A percentile compares a stretch with the other conserved stretches of the same genome.
phyloP scores from a whole-genome alignment of 2,329 filamentous ascomycete species.

The Clonostachys rosea region DNA sequence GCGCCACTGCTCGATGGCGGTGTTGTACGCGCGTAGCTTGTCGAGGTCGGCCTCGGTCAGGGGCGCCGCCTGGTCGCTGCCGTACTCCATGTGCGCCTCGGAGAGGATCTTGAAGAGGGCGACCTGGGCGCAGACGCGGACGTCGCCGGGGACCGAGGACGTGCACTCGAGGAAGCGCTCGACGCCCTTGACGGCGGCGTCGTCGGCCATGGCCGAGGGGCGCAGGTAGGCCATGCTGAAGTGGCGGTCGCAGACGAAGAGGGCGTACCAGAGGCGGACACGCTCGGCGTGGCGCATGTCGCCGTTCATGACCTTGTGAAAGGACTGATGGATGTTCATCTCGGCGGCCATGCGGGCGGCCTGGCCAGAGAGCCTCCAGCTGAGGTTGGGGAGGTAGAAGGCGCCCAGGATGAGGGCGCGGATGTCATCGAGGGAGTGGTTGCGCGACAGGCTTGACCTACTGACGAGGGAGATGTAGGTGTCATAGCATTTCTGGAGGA shows the following conservation, averaged over 20 bases:
- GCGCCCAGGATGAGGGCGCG: constrained; percentile 56
- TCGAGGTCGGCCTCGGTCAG: constrained; percentile 3
- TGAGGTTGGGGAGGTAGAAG: constrained; percentile 59
- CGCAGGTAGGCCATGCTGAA: constrained; percentile 23
- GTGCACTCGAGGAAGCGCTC: constrained; percentile 16
- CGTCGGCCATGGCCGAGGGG: constrained; percentile 16
- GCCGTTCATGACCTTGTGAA: constrained; percentile 38
- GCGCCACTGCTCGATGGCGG: constrained; percentile 7
- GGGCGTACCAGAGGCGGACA: constrained; percentile 52
- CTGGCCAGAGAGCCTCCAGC: constrained; percentile 56
- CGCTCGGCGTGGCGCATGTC: constrained; percentile 44
- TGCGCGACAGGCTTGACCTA: constrained; percentile 51
- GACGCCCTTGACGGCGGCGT: constrained; percentile 11
- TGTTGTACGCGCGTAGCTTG: constrained; percentile 5
- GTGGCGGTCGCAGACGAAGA: constrained; percentile 23
- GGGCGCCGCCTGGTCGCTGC: constrained; percentile 6
- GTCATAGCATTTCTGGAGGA: constrained; percentile 36
- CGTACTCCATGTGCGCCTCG: constrained; percentile 5
- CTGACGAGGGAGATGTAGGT: constrained; percentile 54
- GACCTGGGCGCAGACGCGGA: constrained; percentile 5
- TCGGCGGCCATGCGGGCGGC: constrained; percentile 54
- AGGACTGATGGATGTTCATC: constrained; percentile 48
- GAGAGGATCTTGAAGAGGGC: constrained; percentile 7
- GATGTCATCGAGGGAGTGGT: constrained; percentile 53
- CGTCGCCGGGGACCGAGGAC: constrained; percentile 3